Base-by-base conservation (phyloP, 2,329 filamentous ascomycete genomes). In the Fusarium pseudonygamai region DNA sequence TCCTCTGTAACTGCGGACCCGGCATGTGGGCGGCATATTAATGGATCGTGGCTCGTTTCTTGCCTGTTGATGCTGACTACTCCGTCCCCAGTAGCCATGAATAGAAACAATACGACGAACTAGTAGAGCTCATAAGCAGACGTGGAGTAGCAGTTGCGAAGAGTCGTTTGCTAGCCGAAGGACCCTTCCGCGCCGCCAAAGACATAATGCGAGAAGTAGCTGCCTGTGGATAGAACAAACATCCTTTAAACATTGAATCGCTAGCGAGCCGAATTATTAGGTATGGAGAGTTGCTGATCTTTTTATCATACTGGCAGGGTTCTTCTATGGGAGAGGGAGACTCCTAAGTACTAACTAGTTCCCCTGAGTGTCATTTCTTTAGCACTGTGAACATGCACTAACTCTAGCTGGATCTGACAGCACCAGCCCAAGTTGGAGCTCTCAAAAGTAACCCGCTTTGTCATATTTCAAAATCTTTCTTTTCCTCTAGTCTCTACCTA, bases 381-480 rank as follows among this genome's bases (percentile, higher is more conserved):
- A 62, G 63, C 71, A 74, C 71, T 74, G 71, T 69, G 71, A 61
- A 43, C 60, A 36, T 65, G 37, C 59, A 36, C 49, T 67, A 49
- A 49, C 59, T 70, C 53, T 59, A 52, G 40, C 43, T 57, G 26
- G 60, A 65, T 64, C 67, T 60, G 72, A 72, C 71, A 56, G 60
- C 49, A 60, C 68, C 72, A 74, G 60, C 68, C 69, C 50, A 47
- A 64, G 43, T 52, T 68, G 56, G 42, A 36, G 42, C 57, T 52
- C 60, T 49, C 53, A 39, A 39, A 49, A 39, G 58, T 42, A 67
- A 67, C 42, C 50, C 49, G 42, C 45, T 26, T 50, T 66, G 49
- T 42, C 43, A 55, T 40, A 61, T 61, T 46, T 34, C 62, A 69
- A 69, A 56, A 59, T 52, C 34, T 30, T 36, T 58, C 40, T 28